Conservation (phyloP, 345 rosid species). For the Heritiera fomes region DNA sequence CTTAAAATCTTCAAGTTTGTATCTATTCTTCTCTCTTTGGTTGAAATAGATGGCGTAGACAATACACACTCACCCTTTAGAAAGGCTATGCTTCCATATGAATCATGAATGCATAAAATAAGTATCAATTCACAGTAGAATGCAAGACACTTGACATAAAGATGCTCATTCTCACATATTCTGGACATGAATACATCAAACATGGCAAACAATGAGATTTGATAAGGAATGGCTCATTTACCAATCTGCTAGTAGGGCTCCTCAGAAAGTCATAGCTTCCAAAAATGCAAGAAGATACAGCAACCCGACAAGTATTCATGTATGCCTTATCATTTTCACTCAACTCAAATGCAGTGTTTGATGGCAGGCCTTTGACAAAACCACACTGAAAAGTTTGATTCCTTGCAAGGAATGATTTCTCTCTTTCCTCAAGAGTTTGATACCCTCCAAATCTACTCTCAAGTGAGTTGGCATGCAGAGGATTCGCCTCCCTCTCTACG, state of each 20-base stretch:
- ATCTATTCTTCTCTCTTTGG: not conserved
- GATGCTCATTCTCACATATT: conserved; percentile 2
- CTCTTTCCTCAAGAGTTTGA: conserved; percentile 75
- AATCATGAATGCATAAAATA: not conserved
- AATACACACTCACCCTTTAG: not conserved
- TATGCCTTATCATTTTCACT: conserved; percentile 62
- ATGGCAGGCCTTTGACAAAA: conserved; percentile 61
- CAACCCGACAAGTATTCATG: conserved; percentile 70
- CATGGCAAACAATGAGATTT: conserved; percentile 13
- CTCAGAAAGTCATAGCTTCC: conserved; percentile 93
- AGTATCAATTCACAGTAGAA: not conserved
- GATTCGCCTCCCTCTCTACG: conserved; percentile 48
- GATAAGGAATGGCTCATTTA: conserved; percentile 25
- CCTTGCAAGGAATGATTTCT: conserved; percentile 59
- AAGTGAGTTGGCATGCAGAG: conserved; percentile 26
- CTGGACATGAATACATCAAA: not conserved
- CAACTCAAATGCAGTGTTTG: conserved; percentile 64
- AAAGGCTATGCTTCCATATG: conserved; percentile 4
- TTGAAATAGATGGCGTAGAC: not conserved
- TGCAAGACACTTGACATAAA: conserved; percentile 11
- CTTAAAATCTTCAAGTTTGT: not conserved
- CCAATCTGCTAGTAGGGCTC: conserved; percentile 76
- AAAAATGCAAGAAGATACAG: conserved; percentile 84
- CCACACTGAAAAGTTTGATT: conserved; percentile 86
- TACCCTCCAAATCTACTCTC: conserved; percentile 82